Conservation (phyloP, 2,329 filamentous ascomycete genomes). For the Grosmannia huntii region DNA sequence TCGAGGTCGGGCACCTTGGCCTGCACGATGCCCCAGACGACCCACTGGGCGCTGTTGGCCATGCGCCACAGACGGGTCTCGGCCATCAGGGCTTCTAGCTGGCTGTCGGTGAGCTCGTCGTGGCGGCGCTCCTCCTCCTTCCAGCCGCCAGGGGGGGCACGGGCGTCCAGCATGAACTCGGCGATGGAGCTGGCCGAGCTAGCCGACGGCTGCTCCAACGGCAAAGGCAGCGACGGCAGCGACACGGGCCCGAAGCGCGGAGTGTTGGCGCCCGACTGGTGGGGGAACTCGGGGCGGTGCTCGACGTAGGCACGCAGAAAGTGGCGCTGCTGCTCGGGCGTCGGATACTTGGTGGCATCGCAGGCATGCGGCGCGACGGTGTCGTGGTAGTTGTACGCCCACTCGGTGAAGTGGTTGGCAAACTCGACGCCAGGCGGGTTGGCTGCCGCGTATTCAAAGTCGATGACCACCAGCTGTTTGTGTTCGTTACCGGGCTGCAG, state of each 20-base stretch:
- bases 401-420: slow-evolving; percentile 96
- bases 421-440: slow-evolving; percentile 84
- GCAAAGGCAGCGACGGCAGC: slow-evolving; percentile 1
- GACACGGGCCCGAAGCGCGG: slow-evolving; percentile 10
- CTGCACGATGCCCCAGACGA: slow-evolving; percentile 93
- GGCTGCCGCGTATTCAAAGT: slow-evolving; percentile 92
- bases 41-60: slow-evolving; percentile 81
- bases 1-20: slow-evolving; percentile 65
- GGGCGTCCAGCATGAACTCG: slow-evolving; percentile 75
- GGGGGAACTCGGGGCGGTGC: slow-evolving; percentile 59
- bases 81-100: slow-evolving; percentile 57
- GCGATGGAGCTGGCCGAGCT: slow-evolving; percentile 38
- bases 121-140: slow-evolving; percentile 48
- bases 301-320: slow-evolving; percentile 81
- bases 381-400: slow-evolving; percentile 96
- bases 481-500: slow-evolving; percentile 84
- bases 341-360: slow-evolving; percentile 61
- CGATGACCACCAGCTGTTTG: slow-evolving; percentile 92
- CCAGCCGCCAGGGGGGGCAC: slow-evolving; percentile 41
- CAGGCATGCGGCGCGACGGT: slow-evolving; percentile 50
- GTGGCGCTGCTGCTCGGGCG: slow-evolving; percentile 63
- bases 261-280: slow-evolving; percentile 19
- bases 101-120: slow-evolving; percentile 52
- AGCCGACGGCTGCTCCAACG: slow-evolving; percentile 18
- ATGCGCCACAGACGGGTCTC: slow-evolving; percentile 78